A percentile compares a stretch with the other conserved stretches of the same genome.
Conservation (phyloP, 345 rosid species). For the Aquilaria malaccensis region DNA sequence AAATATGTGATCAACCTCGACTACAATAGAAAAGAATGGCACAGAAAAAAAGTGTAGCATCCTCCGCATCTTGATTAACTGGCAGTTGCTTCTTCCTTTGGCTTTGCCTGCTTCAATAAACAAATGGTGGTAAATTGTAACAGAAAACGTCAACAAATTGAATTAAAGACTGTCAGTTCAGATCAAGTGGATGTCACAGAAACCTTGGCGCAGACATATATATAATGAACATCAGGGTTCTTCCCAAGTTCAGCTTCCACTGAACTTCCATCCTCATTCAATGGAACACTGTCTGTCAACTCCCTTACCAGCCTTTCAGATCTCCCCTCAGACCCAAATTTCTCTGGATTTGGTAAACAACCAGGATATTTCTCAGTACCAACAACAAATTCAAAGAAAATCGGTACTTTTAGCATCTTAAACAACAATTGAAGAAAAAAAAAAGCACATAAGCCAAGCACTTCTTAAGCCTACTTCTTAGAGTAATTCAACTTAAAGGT, state of each 20-base stretch:
- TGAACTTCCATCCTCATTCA: conserved; percentile 48
- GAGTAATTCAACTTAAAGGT: too few species aligned
- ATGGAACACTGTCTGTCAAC: conserved; percentile 51
- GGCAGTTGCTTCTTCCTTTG: conserved; percentile 12
- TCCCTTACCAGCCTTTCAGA: conserved; percentile 38
- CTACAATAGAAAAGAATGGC: conserved; percentile 1
- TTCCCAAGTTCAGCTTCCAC: conserved; percentile 57
- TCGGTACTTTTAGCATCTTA: too few species aligned
- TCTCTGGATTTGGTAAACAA: conserved; percentile 34
- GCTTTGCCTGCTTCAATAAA: conserved; percentile 15
- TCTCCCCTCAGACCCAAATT: conserved; percentile 35
- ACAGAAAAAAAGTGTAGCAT: conserved; percentile 5
- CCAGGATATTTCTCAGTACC: not conserved
- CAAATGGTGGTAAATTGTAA: not conserved
- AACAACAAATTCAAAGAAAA: too few species aligned
- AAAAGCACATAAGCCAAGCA: too few species aligned
- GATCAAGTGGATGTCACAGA: not conserved
- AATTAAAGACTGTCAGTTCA: not conserved
- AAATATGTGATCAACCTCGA: too few species aligned
- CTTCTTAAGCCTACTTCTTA: too few species aligned
- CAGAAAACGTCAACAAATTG: not conserved
- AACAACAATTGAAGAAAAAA: too few species aligned
- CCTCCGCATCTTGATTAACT: conserved; percentile 4
- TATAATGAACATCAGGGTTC: conserved; percentile 70
- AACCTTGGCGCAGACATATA: conserved; percentile 66